Conservation (phyloP, 257 asterid genomes). For the Primulina huaijiensis region DNA sequence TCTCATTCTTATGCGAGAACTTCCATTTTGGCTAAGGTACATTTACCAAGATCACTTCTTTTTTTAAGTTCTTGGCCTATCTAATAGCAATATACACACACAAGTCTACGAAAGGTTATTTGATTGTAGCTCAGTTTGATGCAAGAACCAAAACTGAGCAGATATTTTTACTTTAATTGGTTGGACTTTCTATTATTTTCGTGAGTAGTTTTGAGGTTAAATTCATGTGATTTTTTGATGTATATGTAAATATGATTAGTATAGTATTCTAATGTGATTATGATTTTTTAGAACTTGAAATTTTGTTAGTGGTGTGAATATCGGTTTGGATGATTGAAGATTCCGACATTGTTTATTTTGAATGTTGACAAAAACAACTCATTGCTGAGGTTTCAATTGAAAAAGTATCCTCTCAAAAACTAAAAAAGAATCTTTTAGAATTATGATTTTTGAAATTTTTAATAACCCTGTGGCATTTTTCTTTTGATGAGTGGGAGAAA, state of each 20-base stretch:
- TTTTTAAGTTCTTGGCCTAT: not conserved
- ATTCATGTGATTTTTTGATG: no score
- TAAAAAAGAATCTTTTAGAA: no score
- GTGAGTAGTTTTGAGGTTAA: not conserved
- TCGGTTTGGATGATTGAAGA: not conserved
- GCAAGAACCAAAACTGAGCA: not conserved
- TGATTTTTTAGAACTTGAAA: not conserved
- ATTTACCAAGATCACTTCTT: slow-evolving; percentile 23
- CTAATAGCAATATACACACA: not conserved
- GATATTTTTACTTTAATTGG: not conserved
- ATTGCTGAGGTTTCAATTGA: not conserved
- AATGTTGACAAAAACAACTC: not conserved
- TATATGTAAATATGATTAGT: not conserved
- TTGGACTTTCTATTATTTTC: not conserved
- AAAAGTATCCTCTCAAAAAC: not conserved
- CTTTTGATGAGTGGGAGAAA: not conserved
- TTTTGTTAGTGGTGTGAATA: not conserved
- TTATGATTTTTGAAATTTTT: not conserved
- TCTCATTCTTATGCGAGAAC: slow-evolving; percentile 37
- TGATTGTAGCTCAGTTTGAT: not conserved
- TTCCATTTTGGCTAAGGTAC: slow-evolving; percentile 80
- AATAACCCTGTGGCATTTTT: not conserved
- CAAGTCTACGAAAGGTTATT: not conserved
- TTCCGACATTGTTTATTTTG: not conserved
- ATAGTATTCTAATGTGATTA: not conserved